Evolutionary conservation across 2,329 filamentous ascomycete genomes (phyloP).

Genomic region (Penicillium digitatum): DNA sequence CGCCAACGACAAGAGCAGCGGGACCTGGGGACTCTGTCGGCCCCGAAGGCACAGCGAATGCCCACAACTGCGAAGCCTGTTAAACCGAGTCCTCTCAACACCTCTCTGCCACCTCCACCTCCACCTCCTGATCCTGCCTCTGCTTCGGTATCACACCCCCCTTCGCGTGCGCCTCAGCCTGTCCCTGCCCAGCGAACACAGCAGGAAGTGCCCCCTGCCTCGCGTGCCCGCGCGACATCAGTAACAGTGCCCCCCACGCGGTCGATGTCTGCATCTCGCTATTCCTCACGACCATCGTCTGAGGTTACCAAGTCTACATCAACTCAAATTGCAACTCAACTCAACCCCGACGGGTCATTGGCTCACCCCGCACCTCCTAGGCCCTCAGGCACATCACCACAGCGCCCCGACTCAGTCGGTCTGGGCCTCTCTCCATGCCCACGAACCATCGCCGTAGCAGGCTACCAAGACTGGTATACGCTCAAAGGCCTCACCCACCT

Average conservation of each 20-base stretch:
- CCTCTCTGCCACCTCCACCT: not conserved
- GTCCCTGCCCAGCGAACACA: not conserved
- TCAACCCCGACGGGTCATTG: conserved; percentile 7
- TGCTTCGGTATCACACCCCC: conserved; percentile 6
- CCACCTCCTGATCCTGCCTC: conserved; percentile 4
- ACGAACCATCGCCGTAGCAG: conserved; percentile 58
- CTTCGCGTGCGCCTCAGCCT: conserved; percentile 7
- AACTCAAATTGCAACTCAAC: not conserved
- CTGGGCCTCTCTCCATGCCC: conserved; percentile 63
- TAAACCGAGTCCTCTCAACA: not conserved
- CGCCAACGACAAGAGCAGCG: conserved; percentile 28
- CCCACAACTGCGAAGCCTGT: conserved; percentile 4
- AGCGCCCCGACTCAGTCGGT: conserved; percentile 16
- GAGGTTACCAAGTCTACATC: not conserved
- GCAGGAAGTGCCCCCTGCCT: conserved; percentile 2
- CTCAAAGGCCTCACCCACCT: conserved; percentile 67
- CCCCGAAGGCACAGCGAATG: conserved; percentile 10
- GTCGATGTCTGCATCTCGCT: conserved; percentile 6
- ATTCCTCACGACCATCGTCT: not conserved
- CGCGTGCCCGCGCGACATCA: conserved; percentile 11
- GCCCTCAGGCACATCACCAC: conserved; percentile 9
- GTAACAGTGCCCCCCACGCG: conserved; percentile 6
- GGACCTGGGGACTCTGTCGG: conserved; percentile 16
- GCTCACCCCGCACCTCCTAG: conserved; percentile 4
- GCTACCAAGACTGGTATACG: conserved; percentile 75